Evolutionary conservation across 345 rosid genomes (phyloP), one percentile per base, ranked within the genome.

Genomic region (Fremontodendron californicum): DNA sequence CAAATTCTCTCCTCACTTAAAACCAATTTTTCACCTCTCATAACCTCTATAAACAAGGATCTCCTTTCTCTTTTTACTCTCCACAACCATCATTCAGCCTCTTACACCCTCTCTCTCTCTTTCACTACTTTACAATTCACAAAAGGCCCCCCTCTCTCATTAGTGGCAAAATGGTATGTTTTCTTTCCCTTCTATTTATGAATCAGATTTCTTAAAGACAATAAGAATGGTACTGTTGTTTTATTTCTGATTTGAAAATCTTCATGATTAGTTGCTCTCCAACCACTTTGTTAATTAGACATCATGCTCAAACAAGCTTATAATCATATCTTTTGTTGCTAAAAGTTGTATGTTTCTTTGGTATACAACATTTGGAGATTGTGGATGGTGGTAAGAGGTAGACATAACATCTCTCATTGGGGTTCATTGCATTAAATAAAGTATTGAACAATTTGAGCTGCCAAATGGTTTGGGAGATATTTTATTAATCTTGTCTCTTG

Each of bases 161-260:
- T 79, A 64, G 78, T 75, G 81, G 79, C 84, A 85, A 83, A 61
- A 83, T 83, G 88, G 86, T 83, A 81, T 12, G 80, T 62, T 72
- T 11, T 6, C 39, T 40, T 39, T 46, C 2, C 2, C 43, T 12
- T 15, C 2, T 27, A 1, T 23, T 1, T 3, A 3, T 25, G 6
- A 58, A 25, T 58, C 63, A 58, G 33, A 55, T 21, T 55, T 55
- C 13, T 21, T 9, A 21, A 55, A 21, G 29, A 55, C 61, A 21
- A 55, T 10, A 10, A 25, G 63, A 12, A 25, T 13, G 19, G 37
- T 60, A 60, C 37, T 27, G 1, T 29, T 12, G 11, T 60, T 60
- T 60, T 27, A 0, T 12, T 60, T 60, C 31, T 29, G 64, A 12
- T 58, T 25, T 27, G 4, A 60, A 15, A 60, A 11, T 60, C 12